Percentiles rank a stretch among this genome's conserved stretches.
Evolutionary conservation across 1,284 basidiomycete genomes (phyloP).

Genomic region (Termitomyces sp.): DNA sequence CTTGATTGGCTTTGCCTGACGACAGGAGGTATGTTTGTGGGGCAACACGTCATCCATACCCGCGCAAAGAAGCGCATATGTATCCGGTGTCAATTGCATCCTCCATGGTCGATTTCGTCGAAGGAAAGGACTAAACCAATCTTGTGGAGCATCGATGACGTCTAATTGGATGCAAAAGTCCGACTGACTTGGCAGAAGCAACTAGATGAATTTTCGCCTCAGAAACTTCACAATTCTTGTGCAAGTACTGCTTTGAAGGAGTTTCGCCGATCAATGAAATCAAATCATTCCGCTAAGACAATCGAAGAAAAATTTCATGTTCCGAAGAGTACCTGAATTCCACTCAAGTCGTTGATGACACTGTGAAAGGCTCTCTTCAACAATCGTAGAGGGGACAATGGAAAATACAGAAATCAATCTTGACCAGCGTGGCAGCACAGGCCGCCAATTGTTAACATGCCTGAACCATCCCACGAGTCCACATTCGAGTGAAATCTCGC

Average conservation of each 20-base stretch:
- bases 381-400: background rate
- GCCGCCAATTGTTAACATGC: background rate
- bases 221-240: too few species aligned
- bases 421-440: background rate
- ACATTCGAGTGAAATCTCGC: background rate
- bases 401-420: background rate
- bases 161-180: background rate
- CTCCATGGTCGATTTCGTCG: too few species aligned
- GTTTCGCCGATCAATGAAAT: conserved; percentile 4
- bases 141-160: too few species aligned
- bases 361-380: background rate
- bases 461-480: conserved; percentile 3
- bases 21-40: background rate
- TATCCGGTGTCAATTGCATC: background rate
- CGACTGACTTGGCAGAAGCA: background rate
- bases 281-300: conserved; percentile 3
- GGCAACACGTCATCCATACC: background rate
- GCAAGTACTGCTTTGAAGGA: background rate
- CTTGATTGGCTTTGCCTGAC: background rate
- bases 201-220: background rate
- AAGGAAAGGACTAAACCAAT: too few species aligned
- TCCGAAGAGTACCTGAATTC: conserved; percentile 8
- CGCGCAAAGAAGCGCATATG: background rate
- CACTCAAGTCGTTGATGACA: background rate
- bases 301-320: background rate